Conservation (phyloP, 2,329 filamentous ascomycete genomes). For the Ceratocystiopsis sp. region DNA sequence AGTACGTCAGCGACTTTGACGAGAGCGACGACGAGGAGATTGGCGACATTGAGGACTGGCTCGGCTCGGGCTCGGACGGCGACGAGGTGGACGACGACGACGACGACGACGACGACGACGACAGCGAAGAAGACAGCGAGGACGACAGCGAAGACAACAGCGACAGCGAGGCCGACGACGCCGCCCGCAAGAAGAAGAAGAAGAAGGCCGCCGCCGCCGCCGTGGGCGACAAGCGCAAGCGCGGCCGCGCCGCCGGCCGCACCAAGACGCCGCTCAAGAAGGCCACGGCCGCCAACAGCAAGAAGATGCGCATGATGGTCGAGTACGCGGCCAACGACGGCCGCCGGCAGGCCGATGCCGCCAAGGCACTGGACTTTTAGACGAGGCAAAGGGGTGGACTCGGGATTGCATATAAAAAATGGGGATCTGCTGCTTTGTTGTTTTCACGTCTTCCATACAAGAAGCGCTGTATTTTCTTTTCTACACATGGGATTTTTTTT, state of each 20-base stretch:
- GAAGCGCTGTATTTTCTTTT: no score
- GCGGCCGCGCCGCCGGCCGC: slow-evolving; percentile 26
- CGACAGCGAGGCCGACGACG: slow-evolving; percentile 33
- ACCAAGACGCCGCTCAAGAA: slow-evolving; percentile 43
- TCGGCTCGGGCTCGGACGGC: slow-evolving; percentile 55
- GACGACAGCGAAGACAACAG: slow-evolving; percentile 37
- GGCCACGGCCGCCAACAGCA: slow-evolving; percentile 16
- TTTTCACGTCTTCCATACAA: background rate
- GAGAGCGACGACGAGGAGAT: slow-evolving; percentile 69
- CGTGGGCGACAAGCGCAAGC: slow-evolving; percentile 35
- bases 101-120: slow-evolving; percentile 38
- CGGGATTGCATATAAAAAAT: background rate
- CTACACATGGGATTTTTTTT: no score
- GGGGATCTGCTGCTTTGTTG: background rate
- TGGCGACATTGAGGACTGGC: slow-evolving; percentile 79
- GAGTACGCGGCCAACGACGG: slow-evolving; percentile 1
- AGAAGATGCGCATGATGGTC: slow-evolving; percentile 9
- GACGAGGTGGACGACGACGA: slow-evolving; percentile 42
- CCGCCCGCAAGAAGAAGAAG: slow-evolving; percentile 16
- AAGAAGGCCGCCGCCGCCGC: slow-evolving; percentile 18
- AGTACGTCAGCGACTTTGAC: slow-evolving; percentile 86
- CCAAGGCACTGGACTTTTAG: slow-evolving; percentile 2
- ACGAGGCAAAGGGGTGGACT: background rate
- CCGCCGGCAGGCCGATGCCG: slow-evolving; percentile 3
- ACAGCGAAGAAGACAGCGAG: slow-evolving; percentile 34